phyloP scores from a whole-genome alignment of 2,329 filamentous ascomycete species.

The Ophiostoma fasciatum region DNA sequence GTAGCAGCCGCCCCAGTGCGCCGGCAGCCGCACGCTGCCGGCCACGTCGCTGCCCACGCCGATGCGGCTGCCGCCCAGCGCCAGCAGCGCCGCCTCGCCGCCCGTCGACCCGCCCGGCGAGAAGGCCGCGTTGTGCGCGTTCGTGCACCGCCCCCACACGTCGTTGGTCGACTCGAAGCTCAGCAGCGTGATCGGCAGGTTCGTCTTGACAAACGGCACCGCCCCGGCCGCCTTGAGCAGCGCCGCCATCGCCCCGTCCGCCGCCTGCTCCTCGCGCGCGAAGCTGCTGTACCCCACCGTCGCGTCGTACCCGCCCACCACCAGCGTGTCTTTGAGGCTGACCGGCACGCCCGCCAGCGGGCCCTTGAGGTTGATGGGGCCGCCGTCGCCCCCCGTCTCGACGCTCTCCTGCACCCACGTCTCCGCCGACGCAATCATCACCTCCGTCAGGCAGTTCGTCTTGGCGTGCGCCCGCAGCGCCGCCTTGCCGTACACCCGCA shows the following conservation, averaged over 20 bases:
- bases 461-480: slow-evolving; percentile 69
- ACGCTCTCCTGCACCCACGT: slow-evolving; percentile 38
- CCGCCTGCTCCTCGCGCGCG: slow-evolving; percentile 45
- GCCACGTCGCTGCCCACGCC: slow-evolving; percentile 86
- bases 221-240: slow-evolving; percentile 79
- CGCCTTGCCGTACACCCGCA: slow-evolving; percentile 78
- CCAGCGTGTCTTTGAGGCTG: slow-evolving; percentile 67
- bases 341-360: slow-evolving; percentile 79
- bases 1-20: slow-evolving; percentile 83
- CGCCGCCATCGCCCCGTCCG: slow-evolving; percentile 58
- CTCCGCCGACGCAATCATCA: slow-evolving; percentile 68
- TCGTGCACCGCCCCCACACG: slow-evolving; percentile 69
- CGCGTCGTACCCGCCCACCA: slow-evolving; percentile 69
- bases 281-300: slow-evolving; percentile 68
- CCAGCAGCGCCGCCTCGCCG: slow-evolving; percentile 69
- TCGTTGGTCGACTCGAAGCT: slow-evolving; percentile 69
- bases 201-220: slow-evolving; percentile 86
- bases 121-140: slow-evolving; percentile 73
- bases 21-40: slow-evolving; percentile 73
- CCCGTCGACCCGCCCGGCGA: slow-evolving; percentile 83
- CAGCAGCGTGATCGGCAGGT: slow-evolving; percentile 70
- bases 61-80: slow-evolving; percentile 61
- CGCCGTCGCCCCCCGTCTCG: slow-evolving; percentile 18
- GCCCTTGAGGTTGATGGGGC: slow-evolving; percentile 55
- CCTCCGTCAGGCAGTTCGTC: slow-evolving; percentile 82